These are phyloP conservation scores for Colletotrichum zoysiae DNA, from an alignment of 2,329 filamentous ascomycete species.

Conservation along the genomic window DNA sequence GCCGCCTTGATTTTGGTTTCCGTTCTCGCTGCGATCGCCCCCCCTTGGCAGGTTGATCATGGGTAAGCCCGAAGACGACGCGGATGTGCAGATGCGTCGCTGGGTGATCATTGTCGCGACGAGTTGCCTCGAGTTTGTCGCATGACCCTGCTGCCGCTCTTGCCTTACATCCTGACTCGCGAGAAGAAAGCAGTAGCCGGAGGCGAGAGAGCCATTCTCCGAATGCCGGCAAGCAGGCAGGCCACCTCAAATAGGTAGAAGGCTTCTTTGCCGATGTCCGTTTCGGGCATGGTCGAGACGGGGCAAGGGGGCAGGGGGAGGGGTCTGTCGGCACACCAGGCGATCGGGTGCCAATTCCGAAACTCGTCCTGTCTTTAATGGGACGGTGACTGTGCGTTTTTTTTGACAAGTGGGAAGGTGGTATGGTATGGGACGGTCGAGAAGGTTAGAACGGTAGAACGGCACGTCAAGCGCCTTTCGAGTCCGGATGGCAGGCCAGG, in stretches of 20 bases:
- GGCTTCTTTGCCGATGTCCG: conserved; percentile 17
- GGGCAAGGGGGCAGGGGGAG: background rate
- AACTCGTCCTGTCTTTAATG: conserved; percentile 25
- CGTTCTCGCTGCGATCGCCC: background rate
- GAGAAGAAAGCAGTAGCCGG: background rate
- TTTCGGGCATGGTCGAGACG: conserved; percentile 27
- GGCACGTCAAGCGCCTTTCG: conserved; percentile 13
- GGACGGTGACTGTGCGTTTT: conserved; percentile 22
- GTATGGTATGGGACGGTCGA: conserved; percentile 4
- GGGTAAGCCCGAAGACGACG: background rate
- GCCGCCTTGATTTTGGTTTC: background rate
- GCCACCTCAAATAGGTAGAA: conserved; percentile 18
- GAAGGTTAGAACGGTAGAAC: background rate
- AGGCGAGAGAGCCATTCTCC: background rate
- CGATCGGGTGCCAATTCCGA: conserved; percentile 28
- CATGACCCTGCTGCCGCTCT: background rate
- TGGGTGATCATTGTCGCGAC: conserved; percentile 19
- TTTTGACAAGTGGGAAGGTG: conserved; percentile 18
- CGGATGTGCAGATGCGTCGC: conserved; percentile 19
- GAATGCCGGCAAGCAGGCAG: background rate
- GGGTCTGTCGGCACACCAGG: background rate
- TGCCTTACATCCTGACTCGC: conserved; percentile 14
- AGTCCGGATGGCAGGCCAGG: conserved; percentile 34
- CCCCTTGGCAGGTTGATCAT: conserved; percentile 13
- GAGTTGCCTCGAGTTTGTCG: conserved; percentile 13